Conservation (phyloP, 108 stramenopile genomes). For the Discostella stelligeroides region DNA sequence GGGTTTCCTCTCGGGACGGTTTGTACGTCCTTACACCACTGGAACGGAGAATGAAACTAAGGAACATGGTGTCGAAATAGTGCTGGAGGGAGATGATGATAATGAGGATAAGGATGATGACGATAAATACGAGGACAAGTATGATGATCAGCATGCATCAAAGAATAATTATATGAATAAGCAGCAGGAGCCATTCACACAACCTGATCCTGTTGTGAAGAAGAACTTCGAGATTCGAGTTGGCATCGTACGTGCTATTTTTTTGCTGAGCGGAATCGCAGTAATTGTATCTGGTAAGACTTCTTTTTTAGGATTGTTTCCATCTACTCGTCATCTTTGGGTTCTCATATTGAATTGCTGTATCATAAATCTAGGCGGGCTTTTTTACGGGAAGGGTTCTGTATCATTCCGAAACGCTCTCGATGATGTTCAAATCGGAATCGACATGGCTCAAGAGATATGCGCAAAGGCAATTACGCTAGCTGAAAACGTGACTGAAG, state of each 20-base stretch:
- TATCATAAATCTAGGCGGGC: not conserved
- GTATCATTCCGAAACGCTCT: conserved; percentile 7
- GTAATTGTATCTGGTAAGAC: conserved; percentile 9
- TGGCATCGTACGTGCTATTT: not conserved
- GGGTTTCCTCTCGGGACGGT: conserved; percentile 39
- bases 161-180: no score
- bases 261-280: conserved; percentile 2
- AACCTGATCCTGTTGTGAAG: conserved; percentile 5
- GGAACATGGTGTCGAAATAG: conserved; percentile 16
- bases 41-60: not conserved
- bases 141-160: not conserved
- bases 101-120: not conserved
- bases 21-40: conserved; percentile 12
- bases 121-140: not conserved
- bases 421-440: not conserved
- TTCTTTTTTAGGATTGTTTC: not conserved
- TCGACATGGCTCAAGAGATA: conserved; percentile 19
- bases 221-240: conserved; percentile 26
- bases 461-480: conserved; percentile 17
- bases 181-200: no score
- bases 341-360: no score
- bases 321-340: no score
- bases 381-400: conserved; percentile 25
- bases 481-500: conserved; percentile 16
- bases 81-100: conserved; percentile 12